These are phyloP conservation scores for Alternaria solani DNA, from an alignment of 2,329 filamentous ascomycete genomes.

Conservation along the genomic window DNA sequence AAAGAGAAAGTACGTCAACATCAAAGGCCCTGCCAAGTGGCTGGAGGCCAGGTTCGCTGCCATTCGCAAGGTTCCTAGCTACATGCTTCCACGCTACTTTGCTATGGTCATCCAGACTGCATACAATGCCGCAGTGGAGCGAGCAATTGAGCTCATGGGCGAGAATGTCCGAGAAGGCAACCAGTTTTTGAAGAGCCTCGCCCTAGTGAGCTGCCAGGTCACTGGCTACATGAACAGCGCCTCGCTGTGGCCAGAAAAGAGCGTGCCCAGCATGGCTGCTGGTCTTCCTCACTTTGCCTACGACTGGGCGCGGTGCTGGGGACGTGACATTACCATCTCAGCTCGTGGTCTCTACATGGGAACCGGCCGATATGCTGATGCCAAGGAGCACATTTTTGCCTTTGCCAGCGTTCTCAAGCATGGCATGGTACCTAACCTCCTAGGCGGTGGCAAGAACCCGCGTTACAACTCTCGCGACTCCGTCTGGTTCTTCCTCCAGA, in stretches of 20 bases:
- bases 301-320: slow-evolving; percentile 96
- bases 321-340: slow-evolving; percentile 95
- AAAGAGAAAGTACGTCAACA: slow-evolving; percentile 66
- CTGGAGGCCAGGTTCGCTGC: slow-evolving; percentile 84
- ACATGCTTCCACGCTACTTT: slow-evolving; percentile 92
- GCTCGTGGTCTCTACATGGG: slow-evolving; percentile 90
- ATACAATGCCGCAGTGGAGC: slow-evolving; percentile 83
- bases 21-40: slow-evolving; percentile 77
- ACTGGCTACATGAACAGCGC: slow-evolving; percentile 89
- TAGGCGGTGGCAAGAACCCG: slow-evolving; percentile 84
- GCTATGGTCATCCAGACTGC: slow-evolving; percentile 86
- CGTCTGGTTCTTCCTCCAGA: slow-evolving; percentile 97
- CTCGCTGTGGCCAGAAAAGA: slow-evolving; percentile 85
- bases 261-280: slow-evolving; percentile 86
- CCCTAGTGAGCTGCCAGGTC: slow-evolving; percentile 91
- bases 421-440: slow-evolving; percentile 95
- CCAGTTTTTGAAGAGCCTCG: slow-evolving; percentile 85
- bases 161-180: slow-evolving; percentile 81
- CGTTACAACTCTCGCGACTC: slow-evolving; percentile 97
- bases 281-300: slow-evolving; percentile 93
- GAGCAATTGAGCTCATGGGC: slow-evolving; percentile 80
- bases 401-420: slow-evolving; percentile 98
- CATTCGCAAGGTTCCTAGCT: slow-evolving; percentile 83
- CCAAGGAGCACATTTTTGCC: slow-evolving; percentile 90
- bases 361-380: slow-evolving; percentile 86